Base-by-base conservation (phyloP, 2,329 filamentous ascomycete genomes). In the Parascedosporium putredinis region DNA sequence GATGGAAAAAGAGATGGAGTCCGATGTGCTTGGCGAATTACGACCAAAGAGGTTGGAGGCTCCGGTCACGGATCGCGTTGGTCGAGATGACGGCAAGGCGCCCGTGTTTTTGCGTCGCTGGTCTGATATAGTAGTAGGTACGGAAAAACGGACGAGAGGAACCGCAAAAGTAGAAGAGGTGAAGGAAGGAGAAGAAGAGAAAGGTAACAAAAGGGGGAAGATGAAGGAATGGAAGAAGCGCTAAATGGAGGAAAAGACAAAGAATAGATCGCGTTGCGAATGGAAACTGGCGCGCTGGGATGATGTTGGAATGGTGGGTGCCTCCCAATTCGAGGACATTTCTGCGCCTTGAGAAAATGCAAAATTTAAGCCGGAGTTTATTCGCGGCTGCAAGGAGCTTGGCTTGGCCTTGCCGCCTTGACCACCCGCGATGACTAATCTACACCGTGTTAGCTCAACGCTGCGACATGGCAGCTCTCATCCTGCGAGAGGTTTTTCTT, bases 331-430 rank as follows among this genome's bases (percentile, higher is more conserved):
- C 38, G 14, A 48, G 31, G 20, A 16, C 33, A 22, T 34, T 23
- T 34, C 27, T 48, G 46, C 46, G 46, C 33, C 46, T 31, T 33
- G 45, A 40, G 36, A 24, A 49, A 42, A 42, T 42, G 38, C 38
- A 42, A 49, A 49, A 49, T 49, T 49, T 49, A 49, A 49, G 36
- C 34, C 34, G 47, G 47, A 43, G 23, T 43, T 49, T 33, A 23
- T 40, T 48, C 46, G 34, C 38, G 38, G 38, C 5, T 20, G 9
- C 20, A 42, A 18, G 36, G 38, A n/a, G n/a, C n/a, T n/a, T n/a
- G n/a, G n/a, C n/a, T n/a, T n/a, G 38, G 23, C 16, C 38, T 42
- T 42, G 38, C 12, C 38, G 23, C 38, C 38, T 42, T 16, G 38
- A 24, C 6, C 20, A 20, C 18, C 38, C 23, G 16, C 7, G 16